Base-by-base conservation (phyloP, 1,284 basidiomycete genomes). In the Melampsora americana region DNA sequence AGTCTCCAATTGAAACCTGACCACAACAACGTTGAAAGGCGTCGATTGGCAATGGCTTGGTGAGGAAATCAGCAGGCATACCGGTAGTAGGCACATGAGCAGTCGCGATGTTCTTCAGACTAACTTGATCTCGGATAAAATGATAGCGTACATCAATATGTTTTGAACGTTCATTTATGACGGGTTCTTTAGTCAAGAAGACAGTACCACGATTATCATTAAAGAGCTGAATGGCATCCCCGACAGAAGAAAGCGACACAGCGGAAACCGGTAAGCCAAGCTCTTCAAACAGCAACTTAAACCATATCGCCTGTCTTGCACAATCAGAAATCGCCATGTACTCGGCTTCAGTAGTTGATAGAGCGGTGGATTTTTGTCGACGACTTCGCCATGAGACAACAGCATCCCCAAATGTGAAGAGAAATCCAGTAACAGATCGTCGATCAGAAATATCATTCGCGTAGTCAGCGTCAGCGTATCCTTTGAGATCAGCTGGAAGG, bases 101-200 rank as follows among this genome's bases (percentile, higher is more conserved):
- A 2, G 39, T n/a, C 2, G 30, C 7, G 11, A 66, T 35, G 4
- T 35, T 39, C 5, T 66, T 66, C 3, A 39, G 30, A 5, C 26
- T 66, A n/a, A 66, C 32, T 5, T 39, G 39, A 16, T 66, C 30
- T 5, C 64, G 30, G 2, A 66, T 23, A 44, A 20, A 66, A 7
- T 42, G 64, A 42, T 39, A 66, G 28, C 64, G 7, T 5, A 66
- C 39, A 7, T 66, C 64, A 32, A 66, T 66, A 26, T 66, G 28
- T 42, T 66, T 66, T 30, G 62, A 65, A 6, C 32, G 6, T 32
- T 30, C 28, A 35, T 65, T 65, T 14, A 65, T 30, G 14, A 28
- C 23, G 2, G 26, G 20, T 32, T 66, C 64, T 7, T 66, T 66
- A 5, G 5, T 5, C 4, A 66, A 18, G 20, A 44, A 39, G 2